These are phyloP conservation scores for Pulchroboletus neoregius DNA, from an alignment of 1,284 basidiomycete genomes.

Conservation along the genomic window DNA sequence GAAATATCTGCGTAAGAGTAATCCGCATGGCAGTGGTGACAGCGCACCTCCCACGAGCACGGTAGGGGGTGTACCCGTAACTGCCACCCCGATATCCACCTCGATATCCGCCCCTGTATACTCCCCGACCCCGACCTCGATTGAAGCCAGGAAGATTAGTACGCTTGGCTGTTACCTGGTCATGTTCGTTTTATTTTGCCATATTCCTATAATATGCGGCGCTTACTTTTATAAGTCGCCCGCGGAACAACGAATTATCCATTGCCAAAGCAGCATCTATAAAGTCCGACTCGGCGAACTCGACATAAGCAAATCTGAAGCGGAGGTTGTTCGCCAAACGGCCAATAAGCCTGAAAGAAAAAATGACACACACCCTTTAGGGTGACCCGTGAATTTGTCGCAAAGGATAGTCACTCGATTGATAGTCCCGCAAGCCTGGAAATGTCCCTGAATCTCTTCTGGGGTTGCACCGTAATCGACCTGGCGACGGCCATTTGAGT, in stretches of 20 bases:
- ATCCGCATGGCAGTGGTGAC: conserved; percentile 3
- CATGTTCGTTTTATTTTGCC: conserved; percentile 4
- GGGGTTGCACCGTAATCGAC: conserved; percentile 98
- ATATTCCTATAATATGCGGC: conserved; percentile 2
- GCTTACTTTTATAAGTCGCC: conserved; percentile 83
- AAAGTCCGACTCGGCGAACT: conserved; percentile 93
- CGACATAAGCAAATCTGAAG: conserved; percentile 93
- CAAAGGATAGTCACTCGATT: conserved; percentile 99
- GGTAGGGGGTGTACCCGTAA: conserved; percentile 71
- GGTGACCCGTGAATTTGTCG: conserved; percentile 99
- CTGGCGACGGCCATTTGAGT: conserved; percentile 41
- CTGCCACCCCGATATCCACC: conserved; percentile 48
- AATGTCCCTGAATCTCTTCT: conserved; percentile 97
- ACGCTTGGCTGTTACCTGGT: conserved; percentile 84
- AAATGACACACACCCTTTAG: conserved; percentile 77
- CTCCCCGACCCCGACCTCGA: conserved; percentile 77
- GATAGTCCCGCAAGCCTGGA: conserved; percentile 96
- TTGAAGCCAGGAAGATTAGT: conserved; percentile 92
- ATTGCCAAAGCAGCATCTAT: conserved; percentile 93
- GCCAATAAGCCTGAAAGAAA: conserved; percentile 2
- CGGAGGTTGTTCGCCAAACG: conserved; percentile 3
- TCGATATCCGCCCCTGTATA: conserved; percentile 63
- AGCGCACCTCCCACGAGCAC: conserved; percentile 74
- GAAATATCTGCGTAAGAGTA: conserved; percentile 12
- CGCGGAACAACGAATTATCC: conserved; percentile 94